phyloP scores from a whole-genome alignment of 2,329 filamentous ascomycete species.

The Fusarium sp. region DNA sequence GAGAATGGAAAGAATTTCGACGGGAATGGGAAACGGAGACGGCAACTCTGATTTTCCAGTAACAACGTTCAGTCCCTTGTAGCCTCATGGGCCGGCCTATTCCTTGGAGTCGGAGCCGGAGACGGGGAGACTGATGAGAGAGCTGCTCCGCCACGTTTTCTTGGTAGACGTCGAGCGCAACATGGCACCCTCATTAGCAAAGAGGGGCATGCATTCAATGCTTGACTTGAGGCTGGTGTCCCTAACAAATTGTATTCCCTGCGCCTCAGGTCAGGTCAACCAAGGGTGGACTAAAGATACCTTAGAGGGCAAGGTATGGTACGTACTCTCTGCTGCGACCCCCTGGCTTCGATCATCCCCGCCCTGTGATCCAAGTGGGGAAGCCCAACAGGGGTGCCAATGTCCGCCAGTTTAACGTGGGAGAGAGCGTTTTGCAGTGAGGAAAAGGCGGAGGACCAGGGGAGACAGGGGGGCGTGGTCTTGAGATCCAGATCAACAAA shows the following conservation, averaged over 20 bases:
- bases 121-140: conserved; percentile 9
- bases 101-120: conserved; percentile 3
- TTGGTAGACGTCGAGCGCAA: conserved; percentile 6
- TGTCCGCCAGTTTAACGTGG: conserved; percentile 40
- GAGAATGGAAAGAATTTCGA: not conserved
- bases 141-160: conserved; percentile 36
- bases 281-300: not conserved
- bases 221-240: conserved; percentile 18
- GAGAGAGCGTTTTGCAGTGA: conserved; percentile 32
- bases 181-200: conserved; percentile 19
- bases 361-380: conserved; percentile 22
- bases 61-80: not conserved
- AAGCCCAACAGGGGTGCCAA: conserved; percentile 13
- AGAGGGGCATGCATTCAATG: conserved; percentile 15
- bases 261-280: not conserved
- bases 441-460: conserved; percentile 40
- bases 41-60: conserved; percentile 11
- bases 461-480: not conserved
- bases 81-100: not conserved
- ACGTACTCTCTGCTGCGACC: not conserved
- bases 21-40: conserved; percentile 7
- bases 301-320: not conserved
- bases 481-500: not conserved
- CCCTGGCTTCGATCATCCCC: conserved; percentile 28
- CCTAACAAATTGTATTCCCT: not conserved